Percentiles rank a stretch among this genome's conserved stretches.
Evolutionary conservation across 768 basidiomycete species (phyloP).

Genomic region (Suillus hirtellus): DNA sequence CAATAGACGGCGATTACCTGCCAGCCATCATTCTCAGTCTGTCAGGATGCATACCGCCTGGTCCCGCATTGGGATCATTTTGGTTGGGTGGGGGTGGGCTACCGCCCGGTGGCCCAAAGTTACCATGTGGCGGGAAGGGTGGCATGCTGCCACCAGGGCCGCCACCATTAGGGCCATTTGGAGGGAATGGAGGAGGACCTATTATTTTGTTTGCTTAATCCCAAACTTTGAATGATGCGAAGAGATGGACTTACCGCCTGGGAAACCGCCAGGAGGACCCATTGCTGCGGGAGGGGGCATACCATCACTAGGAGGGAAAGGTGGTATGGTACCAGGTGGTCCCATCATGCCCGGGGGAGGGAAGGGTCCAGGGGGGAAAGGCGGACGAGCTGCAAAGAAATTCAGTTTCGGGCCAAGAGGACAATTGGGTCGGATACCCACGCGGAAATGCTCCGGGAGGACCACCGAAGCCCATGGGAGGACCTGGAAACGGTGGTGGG

Average conservation of each 20-base stretch:
- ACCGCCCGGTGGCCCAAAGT: constrained; percentile 41
- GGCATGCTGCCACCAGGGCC: constrained; percentile 33
- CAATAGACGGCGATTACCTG: constrained; percentile 19
- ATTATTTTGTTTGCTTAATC: constrained; percentile 10
- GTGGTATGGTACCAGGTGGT: constrained; percentile 63
- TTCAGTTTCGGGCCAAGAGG: constrained; percentile 9
- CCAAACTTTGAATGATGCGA: neutral
- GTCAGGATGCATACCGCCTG: constrained; percentile 84
- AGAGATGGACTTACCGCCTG: constrained; percentile 42
- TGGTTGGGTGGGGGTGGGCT: constrained; percentile 44
- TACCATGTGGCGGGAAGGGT: constrained; percentile 33
- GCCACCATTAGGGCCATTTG: constrained; percentile 30
- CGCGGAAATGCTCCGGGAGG: constrained; percentile 35
- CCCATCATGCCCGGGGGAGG: constrained; percentile 50
- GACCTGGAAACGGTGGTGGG: constrained; percentile 51
- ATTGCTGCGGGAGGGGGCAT: constrained; percentile 18
- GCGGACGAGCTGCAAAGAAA: constrained; percentile 53
- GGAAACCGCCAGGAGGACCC: constrained; percentile 50
- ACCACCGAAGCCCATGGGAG: constrained; percentile 55
- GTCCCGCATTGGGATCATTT: constrained; percentile 38
- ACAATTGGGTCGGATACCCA: constrained; percentile 13
- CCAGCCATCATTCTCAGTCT: constrained; percentile 75
- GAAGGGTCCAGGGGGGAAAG: constrained; percentile 64
- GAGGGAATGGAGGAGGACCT: constrained; percentile 55
- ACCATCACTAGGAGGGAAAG: constrained; percentile 64